A percentile compares a stretch with the other conserved stretches of the same genome.
Evolutionary conservation across 176 grass and related monocot genomes (phyloP).

Genomic region (Panicum miliaceum): DNA sequence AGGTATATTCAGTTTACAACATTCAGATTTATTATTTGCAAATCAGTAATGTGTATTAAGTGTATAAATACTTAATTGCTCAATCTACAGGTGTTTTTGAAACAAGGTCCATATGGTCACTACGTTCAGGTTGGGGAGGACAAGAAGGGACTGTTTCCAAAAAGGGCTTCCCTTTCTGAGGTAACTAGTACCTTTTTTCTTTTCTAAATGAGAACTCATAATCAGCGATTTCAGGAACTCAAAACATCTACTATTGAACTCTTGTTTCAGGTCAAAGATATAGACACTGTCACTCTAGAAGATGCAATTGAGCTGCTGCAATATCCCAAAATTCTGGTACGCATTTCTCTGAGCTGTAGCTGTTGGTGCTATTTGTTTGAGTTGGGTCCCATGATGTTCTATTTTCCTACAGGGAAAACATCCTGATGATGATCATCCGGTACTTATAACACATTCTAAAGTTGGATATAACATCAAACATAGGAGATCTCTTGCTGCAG

Average conservation of each 20-base stretch:
- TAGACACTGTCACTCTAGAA: slow-evolving; percentile 67
- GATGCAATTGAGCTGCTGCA: slow-evolving; percentile 82
- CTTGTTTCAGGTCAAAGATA: slow-evolving; percentile 70
- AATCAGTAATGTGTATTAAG: neutral
- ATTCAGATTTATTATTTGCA: slow-evolving; percentile 32
- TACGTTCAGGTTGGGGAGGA: slow-evolving; percentile 93
- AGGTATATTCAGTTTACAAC: slow-evolving; percentile 50
- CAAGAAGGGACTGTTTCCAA: slow-evolving; percentile 61
- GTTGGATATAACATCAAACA: slow-evolving; percentile 74
- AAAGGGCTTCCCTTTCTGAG: slow-evolving; percentile 76
- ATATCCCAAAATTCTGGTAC: slow-evolving; percentile 86
- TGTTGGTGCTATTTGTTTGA: slow-evolving; percentile 16
- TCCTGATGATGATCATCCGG: slow-evolving; percentile 68
- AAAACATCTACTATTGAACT: slow-evolving; percentile 13
- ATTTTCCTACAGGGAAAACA: slow-evolving; percentile 72
- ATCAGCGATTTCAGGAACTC: slow-evolving; percentile 10
- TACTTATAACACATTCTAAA: slow-evolving; percentile 81
- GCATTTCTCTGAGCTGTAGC: slow-evolving; percentile 30
- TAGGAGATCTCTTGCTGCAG: slow-evolving; percentile 57
- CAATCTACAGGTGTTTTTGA: slow-evolving; percentile 69
- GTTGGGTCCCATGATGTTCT: slow-evolving; percentile 25
- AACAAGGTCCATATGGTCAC: slow-evolving; percentile 86
- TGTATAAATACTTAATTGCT: slow-evolving; percentile 26
- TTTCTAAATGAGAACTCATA: slow-evolving; percentile 10
- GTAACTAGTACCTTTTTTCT: slow-evolving; percentile 48